These are phyloP conservation scores for Cairneyella variabilis DNA, from an alignment of 495 filamentous ascomycete species.

Conservation along the genomic window DNA sequence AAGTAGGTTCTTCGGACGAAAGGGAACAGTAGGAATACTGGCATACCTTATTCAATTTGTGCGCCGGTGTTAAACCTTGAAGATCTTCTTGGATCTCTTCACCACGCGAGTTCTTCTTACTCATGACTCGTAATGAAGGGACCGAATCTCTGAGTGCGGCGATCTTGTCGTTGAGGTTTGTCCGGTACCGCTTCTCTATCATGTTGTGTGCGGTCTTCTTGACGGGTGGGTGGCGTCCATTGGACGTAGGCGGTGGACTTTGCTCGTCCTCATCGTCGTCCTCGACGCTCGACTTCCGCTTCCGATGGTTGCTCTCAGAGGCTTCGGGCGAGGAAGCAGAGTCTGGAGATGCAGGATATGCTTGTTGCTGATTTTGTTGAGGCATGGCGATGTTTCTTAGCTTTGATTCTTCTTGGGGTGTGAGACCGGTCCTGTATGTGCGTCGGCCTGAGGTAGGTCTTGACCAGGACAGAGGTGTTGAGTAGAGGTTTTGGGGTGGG, in stretches of 20 bases:
- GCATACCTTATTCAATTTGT: slow-evolving; percentile 91
- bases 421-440: slow-evolving; percentile 2
- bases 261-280: slow-evolving; percentile 19
- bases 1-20: not conserved
- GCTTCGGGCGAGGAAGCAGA: slow-evolving; percentile 12
- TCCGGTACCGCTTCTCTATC: slow-evolving; percentile 95
- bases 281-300: slow-evolving; percentile 18
- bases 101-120: slow-evolving; percentile 45
- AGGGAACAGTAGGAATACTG: not conserved
- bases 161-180: slow-evolving; percentile 96
- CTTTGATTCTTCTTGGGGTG: slow-evolving; percentile 17
- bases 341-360: slow-evolving; percentile 14
- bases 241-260: not conserved
- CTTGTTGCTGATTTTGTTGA: not conserved
- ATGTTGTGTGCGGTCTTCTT: slow-evolving; percentile 99
- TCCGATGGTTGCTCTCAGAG: not conserved
- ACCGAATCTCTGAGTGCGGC: slow-evolving; percentile 84
- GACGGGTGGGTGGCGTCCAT: slow-evolving; percentile 54
- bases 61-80: slow-evolving; percentile 72
- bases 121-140: slow-evolving; percentile 74
- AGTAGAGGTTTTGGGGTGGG: slow-evolving; percentile 16
- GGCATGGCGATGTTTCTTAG: slow-evolving; percentile 23
- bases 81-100: slow-evolving; percentile 69
- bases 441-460: slow-evolving; percentile 2
- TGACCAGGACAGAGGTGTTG: slow-evolving; percentile 20